Conservation (phyloP, 164 flowering plant genomes). For the Nymphaea colorata region DNA sequence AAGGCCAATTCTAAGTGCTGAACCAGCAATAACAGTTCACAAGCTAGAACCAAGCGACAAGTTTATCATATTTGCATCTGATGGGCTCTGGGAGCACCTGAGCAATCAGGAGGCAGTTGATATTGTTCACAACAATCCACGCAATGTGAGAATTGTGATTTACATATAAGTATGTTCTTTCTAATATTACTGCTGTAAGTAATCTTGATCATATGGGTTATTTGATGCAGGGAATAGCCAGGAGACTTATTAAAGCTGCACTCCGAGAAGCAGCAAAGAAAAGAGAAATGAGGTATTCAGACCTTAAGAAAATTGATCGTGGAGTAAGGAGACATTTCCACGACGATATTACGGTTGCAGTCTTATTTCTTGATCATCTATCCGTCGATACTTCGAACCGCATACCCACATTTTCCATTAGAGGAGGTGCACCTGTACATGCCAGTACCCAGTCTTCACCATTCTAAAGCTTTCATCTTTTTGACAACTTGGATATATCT, state of each 20-base stretch:
- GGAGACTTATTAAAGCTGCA: constrained; percentile 64
- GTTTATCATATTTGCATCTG: constrained; percentile 87
- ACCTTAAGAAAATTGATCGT: constrained; percentile 71
- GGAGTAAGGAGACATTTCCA: constrained; percentile 91
- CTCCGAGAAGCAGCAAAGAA: constrained; percentile 76
- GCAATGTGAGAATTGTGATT: constrained; percentile 38
- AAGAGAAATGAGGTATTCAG: constrained; percentile 84
- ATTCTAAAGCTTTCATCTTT: neutral
- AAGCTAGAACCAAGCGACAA: constrained; percentile 54
- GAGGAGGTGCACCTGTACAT: constrained; percentile 25
- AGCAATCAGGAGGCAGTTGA: constrained; percentile 88
- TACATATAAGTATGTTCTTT: neutral
- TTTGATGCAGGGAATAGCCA: constrained; percentile 64
- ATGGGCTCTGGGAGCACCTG: constrained; percentile 92
- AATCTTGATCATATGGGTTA: neutral
- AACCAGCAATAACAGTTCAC: constrained; percentile 57
- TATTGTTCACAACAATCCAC: constrained; percentile 54
- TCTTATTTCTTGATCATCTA: constrained; percentile 54
- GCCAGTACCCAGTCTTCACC: constrained; percentile 9
- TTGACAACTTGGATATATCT: constrained; percentile 1
- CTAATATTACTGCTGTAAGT: neutral
- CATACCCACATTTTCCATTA: constrained; percentile 40
- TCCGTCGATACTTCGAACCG: constrained; percentile 27
- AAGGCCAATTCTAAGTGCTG: constrained; percentile 68
- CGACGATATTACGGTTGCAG: constrained; percentile 79